Evolutionary conservation across 495 filamentous ascomycete genomes (phyloP).

Genomic region (Neurospora cerealis): DNA sequence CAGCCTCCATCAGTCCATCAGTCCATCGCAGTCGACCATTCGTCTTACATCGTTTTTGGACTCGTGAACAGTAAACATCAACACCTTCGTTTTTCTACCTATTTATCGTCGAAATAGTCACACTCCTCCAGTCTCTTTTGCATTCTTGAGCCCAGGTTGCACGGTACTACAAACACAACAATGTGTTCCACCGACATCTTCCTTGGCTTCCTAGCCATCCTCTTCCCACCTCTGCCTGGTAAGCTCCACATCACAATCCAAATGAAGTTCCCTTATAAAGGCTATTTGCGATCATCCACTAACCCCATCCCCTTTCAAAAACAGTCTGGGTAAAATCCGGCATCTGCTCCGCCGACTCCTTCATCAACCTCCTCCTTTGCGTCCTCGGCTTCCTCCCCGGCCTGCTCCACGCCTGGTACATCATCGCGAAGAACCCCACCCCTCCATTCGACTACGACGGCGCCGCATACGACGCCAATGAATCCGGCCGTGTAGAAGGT

Average conservation of each 20-base stretch:
- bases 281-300: conserved; percentile 2
- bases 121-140: neutral
- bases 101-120: neutral
- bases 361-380: conserved; percentile 93
- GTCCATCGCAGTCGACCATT: neutral
- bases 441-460: conserved; percentile 50
- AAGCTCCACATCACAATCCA: conserved; percentile 20
- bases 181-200: conserved; percentile 75
- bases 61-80: neutral
- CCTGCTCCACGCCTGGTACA: conserved; percentile 93
- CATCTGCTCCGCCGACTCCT: conserved; percentile 82
- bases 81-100: neutral
- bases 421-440: conserved; percentile 86
- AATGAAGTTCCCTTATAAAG: neutral
- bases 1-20: neutral
- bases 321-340: conserved; percentile 93
- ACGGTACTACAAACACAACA: neutral
- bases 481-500: neutral
- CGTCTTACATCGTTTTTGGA: neutral
- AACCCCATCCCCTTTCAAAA: neutral
- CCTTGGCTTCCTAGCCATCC: conserved; percentile 74
- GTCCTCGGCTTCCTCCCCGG: conserved; percentile 84
- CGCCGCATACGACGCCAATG: neutral
- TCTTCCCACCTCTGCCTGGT: conserved; percentile 93
- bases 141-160: neutral